A percentile compares a stretch with the other conserved stretches of the same genome.
These are phyloP conservation scores for Rubus parviflorus DNA, from an alignment of 306 rosid species.

Conservation along the genomic window DNA sequence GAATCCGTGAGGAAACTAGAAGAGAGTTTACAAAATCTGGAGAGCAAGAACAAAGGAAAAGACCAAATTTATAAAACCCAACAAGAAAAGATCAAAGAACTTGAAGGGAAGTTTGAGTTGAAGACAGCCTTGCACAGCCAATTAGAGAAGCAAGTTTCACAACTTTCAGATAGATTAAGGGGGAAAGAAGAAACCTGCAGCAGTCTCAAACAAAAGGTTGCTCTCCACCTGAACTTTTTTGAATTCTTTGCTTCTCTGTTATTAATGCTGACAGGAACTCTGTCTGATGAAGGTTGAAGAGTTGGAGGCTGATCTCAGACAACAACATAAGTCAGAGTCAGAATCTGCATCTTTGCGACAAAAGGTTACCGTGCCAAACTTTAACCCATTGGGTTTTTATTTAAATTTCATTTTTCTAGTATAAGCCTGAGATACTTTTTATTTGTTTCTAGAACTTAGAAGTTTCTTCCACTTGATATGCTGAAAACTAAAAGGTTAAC, in stretches of 20 bases:
- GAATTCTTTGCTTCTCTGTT: slow-evolving; percentile 1
- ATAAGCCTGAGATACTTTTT: neutral
- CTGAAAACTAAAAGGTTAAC: slow-evolving; percentile 13
- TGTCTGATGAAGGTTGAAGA: slow-evolving; percentile 61
- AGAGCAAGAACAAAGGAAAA: slow-evolving; percentile 73
- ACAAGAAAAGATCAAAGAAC: slow-evolving; percentile 79
- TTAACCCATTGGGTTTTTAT: slow-evolving; percentile 1
- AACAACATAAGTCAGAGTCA: slow-evolving; percentile 56
- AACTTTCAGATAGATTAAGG: slow-evolving; percentile 59
- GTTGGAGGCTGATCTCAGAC: slow-evolving; percentile 65
- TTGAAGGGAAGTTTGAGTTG: slow-evolving; percentile 72
- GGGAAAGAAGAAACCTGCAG: slow-evolving; percentile 69
- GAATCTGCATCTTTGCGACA: slow-evolving; percentile 58
- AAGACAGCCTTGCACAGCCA: slow-evolving; percentile 60
- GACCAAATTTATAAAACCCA: slow-evolving; percentile 55
- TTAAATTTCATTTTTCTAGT: slow-evolving; percentile 2
- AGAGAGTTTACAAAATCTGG: slow-evolving; percentile 69
- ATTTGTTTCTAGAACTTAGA: neutral
- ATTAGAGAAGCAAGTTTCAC: slow-evolving; percentile 67
- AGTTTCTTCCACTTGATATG: neutral
- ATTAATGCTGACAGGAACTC: slow-evolving; percentile 10
- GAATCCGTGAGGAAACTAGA: slow-evolving; percentile 70
- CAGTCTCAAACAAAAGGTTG: slow-evolving; percentile 76
- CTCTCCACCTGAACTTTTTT: slow-evolving; percentile 18
- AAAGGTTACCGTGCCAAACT: slow-evolving; percentile 47